Evolutionary conservation across 2,329 filamentous ascomycete genomes (phyloP).

Genomic region (Didymella glomerata): DNA sequence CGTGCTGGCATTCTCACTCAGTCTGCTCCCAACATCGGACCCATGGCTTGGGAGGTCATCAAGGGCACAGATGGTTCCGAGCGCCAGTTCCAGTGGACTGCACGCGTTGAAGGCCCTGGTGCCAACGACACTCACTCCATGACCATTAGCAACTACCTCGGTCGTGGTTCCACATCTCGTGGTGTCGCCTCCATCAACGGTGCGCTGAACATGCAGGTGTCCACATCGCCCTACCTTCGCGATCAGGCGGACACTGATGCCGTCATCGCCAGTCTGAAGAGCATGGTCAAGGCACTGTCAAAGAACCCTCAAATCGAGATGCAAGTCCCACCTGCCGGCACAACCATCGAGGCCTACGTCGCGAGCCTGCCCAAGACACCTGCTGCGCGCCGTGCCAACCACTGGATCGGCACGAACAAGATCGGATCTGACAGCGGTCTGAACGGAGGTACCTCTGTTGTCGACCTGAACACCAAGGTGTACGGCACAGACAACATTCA

Average conservation of each 20-base stretch:
- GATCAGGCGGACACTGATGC: conserved; percentile 66
- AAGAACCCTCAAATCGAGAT: conserved; percentile 65
- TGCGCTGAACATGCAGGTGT: conserved; percentile 66
- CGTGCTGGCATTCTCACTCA: conserved; percentile 69
- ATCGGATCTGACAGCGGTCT: conserved; percentile 57
- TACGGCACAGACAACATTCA: conserved; percentile 57
- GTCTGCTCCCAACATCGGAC: conserved; percentile 71
- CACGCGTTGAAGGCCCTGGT: conserved; percentile 67
- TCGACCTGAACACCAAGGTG: conserved; percentile 61
- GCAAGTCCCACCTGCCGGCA: conserved; percentile 60
- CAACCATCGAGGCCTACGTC: conserved; percentile 65
- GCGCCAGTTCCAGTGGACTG: conserved; percentile 72
- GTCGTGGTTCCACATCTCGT: conserved; percentile 68
- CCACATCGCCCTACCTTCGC: conserved; percentile 66
- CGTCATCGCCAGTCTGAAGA: conserved; percentile 71
- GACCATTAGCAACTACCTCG: conserved; percentile 65
- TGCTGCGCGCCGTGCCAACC: conserved; percentile 53
- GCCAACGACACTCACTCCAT: conserved; percentile 51
- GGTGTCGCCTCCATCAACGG: conserved; percentile 68
- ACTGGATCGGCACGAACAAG: conserved; percentile 66
- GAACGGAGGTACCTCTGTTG: conserved; percentile 55
- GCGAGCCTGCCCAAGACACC: conserved; percentile 54
- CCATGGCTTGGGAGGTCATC: conserved; percentile 69
- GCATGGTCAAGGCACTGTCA: conserved; percentile 63
- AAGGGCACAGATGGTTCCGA: conserved; percentile 65